A percentile compares a stretch with the other conserved stretches of the same genome.
Evolutionary conservation across 1,284 basidiomycete species (phyloP).

Genomic region (Tausonia pullulans): DNA sequence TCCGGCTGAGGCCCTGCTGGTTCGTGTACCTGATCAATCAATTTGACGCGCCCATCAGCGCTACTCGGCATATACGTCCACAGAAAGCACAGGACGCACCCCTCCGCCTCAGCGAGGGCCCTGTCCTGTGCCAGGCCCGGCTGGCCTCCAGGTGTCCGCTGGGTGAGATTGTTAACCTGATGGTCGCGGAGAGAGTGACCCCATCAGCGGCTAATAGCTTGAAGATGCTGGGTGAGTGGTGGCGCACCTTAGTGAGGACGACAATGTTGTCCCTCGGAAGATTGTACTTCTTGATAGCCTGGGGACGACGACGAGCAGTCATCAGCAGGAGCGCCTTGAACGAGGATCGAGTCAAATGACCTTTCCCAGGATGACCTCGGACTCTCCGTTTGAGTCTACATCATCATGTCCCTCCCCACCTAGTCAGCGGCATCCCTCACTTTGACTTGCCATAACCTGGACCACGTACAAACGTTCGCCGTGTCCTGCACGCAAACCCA

Average conservation of each 20-base stretch:
- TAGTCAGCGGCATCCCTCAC: no score
- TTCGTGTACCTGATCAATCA: constrained; percentile 35
- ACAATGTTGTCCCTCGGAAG: constrained; percentile 65
- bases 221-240: no score
- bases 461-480: not conserved
- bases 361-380: constrained; percentile 7
- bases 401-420: no score
- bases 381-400: not conserved
- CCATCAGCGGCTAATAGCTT: no score
- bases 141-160: no score
- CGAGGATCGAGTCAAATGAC: not conserved
- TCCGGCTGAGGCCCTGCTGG: constrained; percentile 36
- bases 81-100: constrained; percentile 12
- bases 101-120: not conserved
- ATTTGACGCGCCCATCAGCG: no score
- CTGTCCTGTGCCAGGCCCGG: no score
- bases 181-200: no score
- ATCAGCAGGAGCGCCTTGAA: not conserved
- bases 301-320: not conserved
- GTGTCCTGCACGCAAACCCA: not conserved
- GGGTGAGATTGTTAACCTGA: no score
- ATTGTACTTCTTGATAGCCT: constrained; percentile 59
- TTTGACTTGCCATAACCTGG: no score
- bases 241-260: constrained; percentile 56
- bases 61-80: not conserved